Conservation (phyloP, 176 grass and related monocot species). For the Triticum dicoccoides region DNA sequence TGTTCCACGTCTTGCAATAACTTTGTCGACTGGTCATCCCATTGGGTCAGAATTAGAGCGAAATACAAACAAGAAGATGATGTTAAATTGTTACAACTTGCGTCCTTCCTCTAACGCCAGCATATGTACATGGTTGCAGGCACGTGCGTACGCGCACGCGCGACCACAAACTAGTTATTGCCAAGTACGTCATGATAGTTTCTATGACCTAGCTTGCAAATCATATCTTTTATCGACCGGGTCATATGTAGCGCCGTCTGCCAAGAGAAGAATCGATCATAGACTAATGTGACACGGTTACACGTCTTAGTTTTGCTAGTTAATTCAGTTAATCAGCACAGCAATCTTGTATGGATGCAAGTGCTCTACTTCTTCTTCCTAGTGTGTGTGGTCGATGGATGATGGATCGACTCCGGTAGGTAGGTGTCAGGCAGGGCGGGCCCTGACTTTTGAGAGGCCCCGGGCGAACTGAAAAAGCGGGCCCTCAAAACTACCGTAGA, state of each 20-base stretch:
- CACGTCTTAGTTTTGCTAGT: background rate
- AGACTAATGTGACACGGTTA: background rate
- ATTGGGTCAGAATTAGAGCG: background rate
- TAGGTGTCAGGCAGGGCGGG: no score
- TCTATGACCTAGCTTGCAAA: background rate
- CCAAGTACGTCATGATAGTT: background rate
- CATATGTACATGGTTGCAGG: background rate
- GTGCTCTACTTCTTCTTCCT: no score
- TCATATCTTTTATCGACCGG: background rate
- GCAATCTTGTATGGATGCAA: no score
- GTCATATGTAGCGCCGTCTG: background rate
- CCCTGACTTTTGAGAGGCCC: no score
- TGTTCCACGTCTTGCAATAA: background rate
- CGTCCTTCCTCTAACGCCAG: background rate
- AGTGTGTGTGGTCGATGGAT: no score
- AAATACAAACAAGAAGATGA: background rate
- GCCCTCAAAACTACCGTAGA: no score
- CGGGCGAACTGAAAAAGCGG: no score
- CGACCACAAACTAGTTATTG: background rate
- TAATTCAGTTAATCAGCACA: no score
- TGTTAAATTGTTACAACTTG: background rate
- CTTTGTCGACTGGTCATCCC: background rate
- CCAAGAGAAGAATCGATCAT: background rate
- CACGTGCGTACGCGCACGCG: background rate
- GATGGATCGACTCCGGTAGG: no score